Percentiles rank a stretch among this genome's conserved stretches.
Evolutionary conservation across 78 protist genomes (phyloP).

Genomic region (Isochrysis galbana): DNA sequence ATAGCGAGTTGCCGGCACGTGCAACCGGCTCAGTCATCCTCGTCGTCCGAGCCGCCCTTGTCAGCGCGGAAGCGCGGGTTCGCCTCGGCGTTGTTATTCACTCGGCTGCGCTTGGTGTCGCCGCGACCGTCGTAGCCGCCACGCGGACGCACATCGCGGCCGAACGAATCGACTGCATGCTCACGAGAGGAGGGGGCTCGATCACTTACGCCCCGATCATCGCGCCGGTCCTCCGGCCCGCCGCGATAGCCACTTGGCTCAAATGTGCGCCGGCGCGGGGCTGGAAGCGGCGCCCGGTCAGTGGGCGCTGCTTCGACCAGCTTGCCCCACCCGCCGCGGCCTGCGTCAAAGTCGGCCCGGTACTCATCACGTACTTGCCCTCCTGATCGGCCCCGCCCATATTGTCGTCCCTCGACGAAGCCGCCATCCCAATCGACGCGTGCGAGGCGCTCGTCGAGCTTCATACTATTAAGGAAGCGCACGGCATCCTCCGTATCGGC

Average conservation of each 20-base stretch:
- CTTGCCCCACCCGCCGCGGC: constrained; percentile 60
- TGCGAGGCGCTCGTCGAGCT: constrained; percentile 86
- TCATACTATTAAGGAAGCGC: constrained; percentile 72
- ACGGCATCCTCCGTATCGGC: constrained; percentile 78
- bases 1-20: too few species aligned
- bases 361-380: constrained; percentile 89
- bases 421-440: constrained; percentile 95
- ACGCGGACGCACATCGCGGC: not conserved
- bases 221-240: too few species aligned
- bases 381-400: constrained; percentile 89
- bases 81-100: not conserved
- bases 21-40: too few species aligned
- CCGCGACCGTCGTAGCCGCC: not conserved
- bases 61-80: constrained; percentile 21
- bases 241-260: too few species aligned
- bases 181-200: not conserved
- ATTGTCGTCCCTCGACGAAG: constrained; percentile 91
- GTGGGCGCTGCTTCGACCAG: not conserved
- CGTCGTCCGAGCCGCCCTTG: constrained; percentile 1
- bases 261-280: not conserved
- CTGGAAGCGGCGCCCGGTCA: not conserved
- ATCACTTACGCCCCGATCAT: too few species aligned
- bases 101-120: not conserved
- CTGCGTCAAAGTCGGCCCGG: constrained; percentile 71
- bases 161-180: not conserved